Evolutionary conservation across 768 basidiomycete genomes (phyloP), one percentile per base, ranked within the genome.

Genomic region (Calocera cornea): DNA sequence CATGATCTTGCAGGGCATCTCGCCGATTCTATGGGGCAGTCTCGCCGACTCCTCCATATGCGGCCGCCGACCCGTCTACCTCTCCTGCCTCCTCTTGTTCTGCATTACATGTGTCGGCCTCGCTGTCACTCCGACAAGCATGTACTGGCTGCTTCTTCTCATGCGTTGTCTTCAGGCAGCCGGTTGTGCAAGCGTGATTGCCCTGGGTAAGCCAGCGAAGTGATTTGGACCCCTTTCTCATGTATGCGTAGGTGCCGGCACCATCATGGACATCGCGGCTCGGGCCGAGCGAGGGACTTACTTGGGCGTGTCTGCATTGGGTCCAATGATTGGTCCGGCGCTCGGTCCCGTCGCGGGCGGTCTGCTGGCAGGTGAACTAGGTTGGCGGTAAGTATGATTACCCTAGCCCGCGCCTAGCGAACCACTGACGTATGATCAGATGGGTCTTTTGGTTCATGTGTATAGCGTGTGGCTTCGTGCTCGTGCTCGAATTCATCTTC

Each of bases 61-160:
- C 70, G 73, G 47, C 74, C 74, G 54, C 24, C 11, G 54, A 33
- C 54, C 54, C 11, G 54, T 60, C 14, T 75, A 75, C 64, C 76
- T 87, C 40, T 78, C 75, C 1, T 91, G 89, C 71, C 75, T 93
- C 34, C 69, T 84, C 12, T 80, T 90, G 40, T 80, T 91, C 36
- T 78, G 84, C 10, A 67, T 83, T 8, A 83, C 89, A 1, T 92
- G 89, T 71, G 78, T 92, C 17, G 84, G 83, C 0, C 75, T 86
- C n/a, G 85, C 84, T 1, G 72, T 83, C n/a, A 78, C 80, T 31
- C 84, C 85, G 1, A 82, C 83, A 0, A 74, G 77, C 2, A 87
- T 81, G 2, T 93, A 89, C 73, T 92, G 89, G 89, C 77, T 90
- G 2, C 78, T 93, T 10, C 81, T 93, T 78, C 71, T 93, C n/a